Evolutionary conservation across 2,329 filamentous ascomycete genomes (phyloP).

Genomic region (Aureobasidium musti): DNA sequence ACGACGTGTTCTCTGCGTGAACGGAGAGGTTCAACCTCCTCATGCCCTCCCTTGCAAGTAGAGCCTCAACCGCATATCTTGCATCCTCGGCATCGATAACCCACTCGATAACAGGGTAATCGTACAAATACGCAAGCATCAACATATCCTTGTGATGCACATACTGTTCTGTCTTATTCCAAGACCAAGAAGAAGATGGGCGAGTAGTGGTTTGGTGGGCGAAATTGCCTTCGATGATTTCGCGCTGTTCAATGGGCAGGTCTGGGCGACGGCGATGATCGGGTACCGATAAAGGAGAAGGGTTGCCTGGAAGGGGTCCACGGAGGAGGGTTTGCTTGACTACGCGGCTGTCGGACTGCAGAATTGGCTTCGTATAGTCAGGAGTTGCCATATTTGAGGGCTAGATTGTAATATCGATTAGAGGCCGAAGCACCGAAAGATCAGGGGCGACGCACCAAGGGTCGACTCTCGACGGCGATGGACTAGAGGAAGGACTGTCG

Average conservation of each 20-base stretch:
- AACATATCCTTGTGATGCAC: not conserved
- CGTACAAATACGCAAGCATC: not conserved
- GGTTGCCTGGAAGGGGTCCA: not conserved
- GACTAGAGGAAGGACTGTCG: too few relatives aligned
- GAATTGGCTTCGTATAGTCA: not conserved
- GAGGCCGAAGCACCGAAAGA: not conserved
- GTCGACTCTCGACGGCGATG: too few relatives aligned
- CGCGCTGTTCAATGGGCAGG: not conserved
- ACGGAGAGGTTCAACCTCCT: not conserved
- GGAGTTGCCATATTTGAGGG: not conserved
- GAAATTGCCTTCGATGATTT: not conserved
- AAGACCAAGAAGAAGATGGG: not conserved
- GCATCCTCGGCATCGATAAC: not conserved
- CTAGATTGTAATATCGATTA: not conserved
- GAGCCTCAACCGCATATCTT: not conserved
- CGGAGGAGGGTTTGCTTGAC: not conserved
- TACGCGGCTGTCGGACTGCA: not conserved
- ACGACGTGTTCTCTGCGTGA: not conserved
- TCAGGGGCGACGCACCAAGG: too few relatives aligned
- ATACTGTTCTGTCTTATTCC: not conserved
- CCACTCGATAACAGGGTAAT: not conserved
- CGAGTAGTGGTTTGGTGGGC: not conserved
- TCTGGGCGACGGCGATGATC: not conserved
- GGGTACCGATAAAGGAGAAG: not conserved
- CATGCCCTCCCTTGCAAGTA: not conserved